Percentiles rank a stretch among this genome's conserved stretches.
phyloP scores from a whole-genome alignment of 176 grass and related monocot species.

The Hordeum vulgare region DNA sequence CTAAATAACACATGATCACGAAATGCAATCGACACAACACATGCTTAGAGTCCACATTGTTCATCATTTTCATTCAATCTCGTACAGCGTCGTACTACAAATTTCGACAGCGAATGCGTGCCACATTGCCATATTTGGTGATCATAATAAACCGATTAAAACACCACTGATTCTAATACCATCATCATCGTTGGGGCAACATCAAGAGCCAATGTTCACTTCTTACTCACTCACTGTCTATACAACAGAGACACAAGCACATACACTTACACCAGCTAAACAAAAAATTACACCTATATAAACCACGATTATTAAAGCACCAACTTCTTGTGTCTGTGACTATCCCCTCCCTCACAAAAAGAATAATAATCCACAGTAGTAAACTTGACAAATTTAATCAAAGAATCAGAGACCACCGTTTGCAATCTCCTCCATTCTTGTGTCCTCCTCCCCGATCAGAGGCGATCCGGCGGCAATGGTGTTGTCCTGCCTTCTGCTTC shows the following conservation, averaged over 20 bases:
- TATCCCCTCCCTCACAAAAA: constrained; percentile 38
- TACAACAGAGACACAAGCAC: constrained; percentile 46
- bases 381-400: constrained; percentile 73
- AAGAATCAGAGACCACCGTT: constrained; percentile 56
- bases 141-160: not conserved
- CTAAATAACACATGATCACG: not conserved
- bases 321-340: constrained; percentile 29
- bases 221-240: constrained; percentile 25
- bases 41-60: not conserved
- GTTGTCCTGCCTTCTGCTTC: not conserved
- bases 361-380: constrained; percentile 29
- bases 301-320: constrained; percentile 34
- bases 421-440: constrained; percentile 21
- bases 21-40: not conserved
- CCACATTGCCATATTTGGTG: not conserved
- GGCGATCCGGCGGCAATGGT: constrained; percentile 12
- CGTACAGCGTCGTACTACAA: not conserved
- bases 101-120: constrained; percentile 23
- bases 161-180: not conserved
- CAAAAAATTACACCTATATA: constrained; percentile 38
- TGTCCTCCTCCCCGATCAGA: constrained; percentile 24
- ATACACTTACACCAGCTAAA: constrained; percentile 25
- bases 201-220: constrained; percentile 29
- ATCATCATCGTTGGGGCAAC: not conserved
- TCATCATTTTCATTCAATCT: not conserved